Evolutionary conservation across 192 early-diverging fungal species (phyloP).

Genomic region (Pecoramyces ruminantium): DNA sequence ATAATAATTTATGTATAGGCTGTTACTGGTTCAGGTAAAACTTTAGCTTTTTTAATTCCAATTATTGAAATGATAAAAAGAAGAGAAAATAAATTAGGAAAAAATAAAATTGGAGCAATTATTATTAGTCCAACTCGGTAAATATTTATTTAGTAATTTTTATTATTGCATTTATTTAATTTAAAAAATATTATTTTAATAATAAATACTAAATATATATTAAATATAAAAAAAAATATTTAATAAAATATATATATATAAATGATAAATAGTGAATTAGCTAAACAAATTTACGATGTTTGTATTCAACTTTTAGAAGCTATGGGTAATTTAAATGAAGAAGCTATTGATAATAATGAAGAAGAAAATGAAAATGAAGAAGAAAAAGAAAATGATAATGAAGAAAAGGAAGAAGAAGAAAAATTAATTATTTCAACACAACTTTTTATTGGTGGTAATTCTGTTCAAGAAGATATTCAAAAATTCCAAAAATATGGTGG

Average conservation of each 20-base stretch:
- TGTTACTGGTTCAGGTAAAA: conserved; percentile 93
- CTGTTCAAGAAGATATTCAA: conserved; percentile 40
- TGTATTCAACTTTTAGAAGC: conserved; percentile 34
- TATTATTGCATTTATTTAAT: too few species aligned
- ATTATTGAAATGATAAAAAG: conserved; percentile 64
- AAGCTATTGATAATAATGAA: neutral
- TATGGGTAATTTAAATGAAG: neutral
- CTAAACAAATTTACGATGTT: conserved; percentile 67
- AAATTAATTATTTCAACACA: conserved; percentile 6
- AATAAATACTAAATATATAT: too few species aligned
- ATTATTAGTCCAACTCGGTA: conserved; percentile 72
- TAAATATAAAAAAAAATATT: too few species aligned
- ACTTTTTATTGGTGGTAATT: conserved; percentile 59
- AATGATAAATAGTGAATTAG: conserved; percentile 48
- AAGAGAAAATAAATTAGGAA: conserved; percentile 30
- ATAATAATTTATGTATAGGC: too few species aligned
- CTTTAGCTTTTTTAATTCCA: conserved; percentile 78
- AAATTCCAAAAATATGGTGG: conserved; percentile 44
- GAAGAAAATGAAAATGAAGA: neutral
- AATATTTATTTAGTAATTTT: neutral
- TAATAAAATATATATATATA: neutral
- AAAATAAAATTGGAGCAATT: conserved; percentile 68
- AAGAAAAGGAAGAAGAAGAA: conserved; percentile 11
- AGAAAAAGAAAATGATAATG: conserved; percentile 11
- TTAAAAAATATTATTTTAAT: too few species aligned